Evolutionary conservation across 768 basidiomycete species (phyloP).

Genomic region (Amanita pseudoporphyria): DNA sequence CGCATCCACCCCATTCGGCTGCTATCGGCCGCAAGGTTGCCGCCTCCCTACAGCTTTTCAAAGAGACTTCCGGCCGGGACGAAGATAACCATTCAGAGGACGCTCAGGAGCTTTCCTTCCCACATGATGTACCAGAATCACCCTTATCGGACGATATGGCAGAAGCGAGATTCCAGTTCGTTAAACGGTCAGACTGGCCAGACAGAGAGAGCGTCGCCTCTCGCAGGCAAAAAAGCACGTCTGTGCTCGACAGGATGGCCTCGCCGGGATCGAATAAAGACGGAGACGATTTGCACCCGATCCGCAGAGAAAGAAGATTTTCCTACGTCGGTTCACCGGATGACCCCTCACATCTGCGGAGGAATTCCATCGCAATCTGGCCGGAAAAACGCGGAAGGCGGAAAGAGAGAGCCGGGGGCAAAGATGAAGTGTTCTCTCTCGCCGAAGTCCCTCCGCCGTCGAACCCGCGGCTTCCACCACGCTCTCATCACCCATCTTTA

Average conservation of each 20-base stretch:
- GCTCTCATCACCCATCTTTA: slow-evolving; percentile 38
- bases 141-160: slow-evolving; percentile 41
- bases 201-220: slow-evolving; percentile 67
- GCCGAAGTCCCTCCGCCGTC: slow-evolving; percentile 21
- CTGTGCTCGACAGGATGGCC: slow-evolving; percentile 44
- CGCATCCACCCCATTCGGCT: slow-evolving; percentile 21
- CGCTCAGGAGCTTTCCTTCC: slow-evolving; percentile 18
- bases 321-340: slow-evolving; percentile 15
- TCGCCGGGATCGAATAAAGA: slow-evolving; percentile 36
- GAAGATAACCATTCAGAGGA: slow-evolving; percentile 24
- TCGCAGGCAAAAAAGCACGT: slow-evolving; percentile 58
- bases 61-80: slow-evolving; percentile 46
- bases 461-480: slow-evolving; percentile 31
- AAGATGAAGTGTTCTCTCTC: slow-evolving; percentile 21
- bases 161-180: slow-evolving; percentile 68
- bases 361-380: slow-evolving; percentile 35
- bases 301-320: not conserved
- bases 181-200: slow-evolving; percentile 80
- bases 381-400: slow-evolving; percentile 49
- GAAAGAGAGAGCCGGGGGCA: slow-evolving; percentile 43
- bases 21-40: slow-evolving; percentile 79
- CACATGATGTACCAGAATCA: slow-evolving; percentile 21
- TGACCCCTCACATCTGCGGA: slow-evolving; percentile 46
- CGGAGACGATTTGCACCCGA: too few relatives aligned
- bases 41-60: slow-evolving; percentile 73